A percentile compares a stretch with the other conserved stretches of the same genome.
phyloP scores from a whole-genome alignment of 2,329 filamentous ascomycete species.

The Aspergillus alliaceus region DNA sequence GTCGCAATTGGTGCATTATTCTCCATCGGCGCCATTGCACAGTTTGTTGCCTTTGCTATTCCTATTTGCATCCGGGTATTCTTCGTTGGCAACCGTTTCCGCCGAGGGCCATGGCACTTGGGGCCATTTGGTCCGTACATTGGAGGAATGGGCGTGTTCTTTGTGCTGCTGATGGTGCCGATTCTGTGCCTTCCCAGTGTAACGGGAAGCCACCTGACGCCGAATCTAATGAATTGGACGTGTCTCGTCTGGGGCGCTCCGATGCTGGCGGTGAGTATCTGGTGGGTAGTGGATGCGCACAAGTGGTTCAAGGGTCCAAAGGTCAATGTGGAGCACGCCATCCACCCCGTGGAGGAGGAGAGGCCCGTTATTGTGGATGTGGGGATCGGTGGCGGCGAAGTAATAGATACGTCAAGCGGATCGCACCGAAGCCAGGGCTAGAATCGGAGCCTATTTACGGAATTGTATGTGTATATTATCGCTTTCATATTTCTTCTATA shows the following conservation, averaged over 20 bases:
- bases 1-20: slow-evolving; percentile 68
- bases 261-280: slow-evolving; percentile 59
- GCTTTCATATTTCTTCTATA: background rate
- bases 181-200: slow-evolving; percentile 65
- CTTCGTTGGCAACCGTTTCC: slow-evolving; percentile 62
- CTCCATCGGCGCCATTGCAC: slow-evolving; percentile 67
- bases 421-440: background rate
- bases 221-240: slow-evolving; percentile 66
- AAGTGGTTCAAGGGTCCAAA: slow-evolving; percentile 72
- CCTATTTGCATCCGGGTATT: slow-evolving; percentile 46
- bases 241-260: slow-evolving; percentile 65
- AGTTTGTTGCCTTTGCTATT: slow-evolving; percentile 57
- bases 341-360: slow-evolving; percentile 27
- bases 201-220: slow-evolving; percentile 55
- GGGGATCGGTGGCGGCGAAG: slow-evolving; percentile 15
- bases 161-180: slow-evolving; percentile 67
- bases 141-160: slow-evolving; percentile 57
- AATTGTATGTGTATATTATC: background rate
- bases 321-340: slow-evolving; percentile 62
- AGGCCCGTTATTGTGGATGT: slow-evolving; percentile 22
- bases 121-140: slow-evolving; percentile 60
- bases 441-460: background rate
- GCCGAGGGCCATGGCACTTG: slow-evolving; percentile 68
- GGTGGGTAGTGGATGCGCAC: slow-evolving; percentile 63
- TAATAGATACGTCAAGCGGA: slow-evolving; percentile 5